Evolutionary conservation across 495 filamentous ascomycete genomes (phyloP).

Genomic region (Trichocladium antarcticum): DNA sequence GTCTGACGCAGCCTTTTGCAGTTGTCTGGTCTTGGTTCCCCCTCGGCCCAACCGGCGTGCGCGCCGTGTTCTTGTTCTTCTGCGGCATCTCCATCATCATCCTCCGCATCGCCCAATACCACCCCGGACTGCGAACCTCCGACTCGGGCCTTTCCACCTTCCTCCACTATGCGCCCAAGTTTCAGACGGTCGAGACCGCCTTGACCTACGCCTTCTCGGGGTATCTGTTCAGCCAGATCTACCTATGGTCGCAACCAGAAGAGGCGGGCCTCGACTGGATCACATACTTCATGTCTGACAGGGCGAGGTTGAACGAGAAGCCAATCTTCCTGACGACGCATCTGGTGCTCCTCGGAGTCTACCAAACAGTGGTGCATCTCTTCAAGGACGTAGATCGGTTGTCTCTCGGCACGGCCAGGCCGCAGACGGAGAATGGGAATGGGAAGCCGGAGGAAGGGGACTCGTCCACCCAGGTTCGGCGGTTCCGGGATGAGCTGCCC

Average conservation of each 20-base stretch:
- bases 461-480: slow-evolving; percentile 16
- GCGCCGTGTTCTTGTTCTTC: slow-evolving; percentile 65
- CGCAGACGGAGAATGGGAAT: slow-evolving; percentile 13
- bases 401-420: slow-evolving; percentile 34
- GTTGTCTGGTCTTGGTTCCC: slow-evolving; percentile 83
- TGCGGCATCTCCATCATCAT: slow-evolving; percentile 57
- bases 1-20: slow-evolving; percentile 25
- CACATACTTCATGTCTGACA: slow-evolving; percentile 52
- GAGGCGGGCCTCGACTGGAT: slow-evolving; percentile 59
- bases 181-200: slow-evolving; percentile 54
- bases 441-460: slow-evolving; percentile 18
- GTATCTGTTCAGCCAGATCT: slow-evolving; percentile 70
- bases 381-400: slow-evolving; percentile 64
- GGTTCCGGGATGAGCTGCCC: slow-evolving; percentile 26
- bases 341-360: slow-evolving; percentile 53
- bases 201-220: slow-evolving; percentile 67
- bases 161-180: slow-evolving; percentile 39
- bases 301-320: slow-evolving; percentile 75
- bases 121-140: slow-evolving; percentile 61
- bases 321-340: slow-evolving; percentile 68
- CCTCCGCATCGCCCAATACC: slow-evolving; percentile 76
- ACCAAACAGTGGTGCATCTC: slow-evolving; percentile 60
- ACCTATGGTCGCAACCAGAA: slow-evolving; percentile 62
- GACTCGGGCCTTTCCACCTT: slow-evolving; percentile 55
- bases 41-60: slow-evolving; percentile 59